Evolutionary conservation across 2,329 filamentous ascomycete species (phyloP).

Genomic region (Aspergillus pseudotamarii): DNA sequence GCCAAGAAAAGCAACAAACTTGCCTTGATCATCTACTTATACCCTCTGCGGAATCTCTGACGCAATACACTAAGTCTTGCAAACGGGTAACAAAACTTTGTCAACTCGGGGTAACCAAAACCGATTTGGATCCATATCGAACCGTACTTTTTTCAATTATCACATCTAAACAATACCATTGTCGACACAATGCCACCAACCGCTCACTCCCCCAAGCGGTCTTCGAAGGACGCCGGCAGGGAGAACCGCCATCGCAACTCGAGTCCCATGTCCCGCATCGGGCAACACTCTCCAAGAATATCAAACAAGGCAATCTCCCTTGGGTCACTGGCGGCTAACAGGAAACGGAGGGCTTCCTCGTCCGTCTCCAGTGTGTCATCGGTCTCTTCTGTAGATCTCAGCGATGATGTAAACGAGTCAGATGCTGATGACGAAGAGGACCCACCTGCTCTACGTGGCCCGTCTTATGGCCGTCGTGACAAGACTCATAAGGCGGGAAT

Average conservation of each 20-base stretch:
- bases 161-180: conserved; percentile 16
- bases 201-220: conserved; percentile 31
- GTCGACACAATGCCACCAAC: conserved; percentile 28
- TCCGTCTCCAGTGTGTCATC: conserved; percentile 43
- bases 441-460: conserved; percentile 42
- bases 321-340: conserved; percentile 26
- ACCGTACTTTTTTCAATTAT: not conserved
- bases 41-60: conserved; percentile 19
- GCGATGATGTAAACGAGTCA: conserved; percentile 40
- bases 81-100: conserved; percentile 26
- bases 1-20: conserved; percentile 12
- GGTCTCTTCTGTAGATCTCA: conserved; percentile 39
- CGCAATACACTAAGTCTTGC: conserved; percentile 21
- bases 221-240: conserved; percentile 30
- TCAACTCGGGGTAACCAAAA: conserved; percentile 2
- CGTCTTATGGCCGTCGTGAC: conserved; percentile 44
- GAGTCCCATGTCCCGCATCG: conserved; percentile 26
- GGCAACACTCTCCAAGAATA: conserved; percentile 29
- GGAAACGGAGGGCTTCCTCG: conserved; percentile 39
- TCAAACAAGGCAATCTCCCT: conserved; percentile 28
- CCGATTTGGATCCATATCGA: not conserved
- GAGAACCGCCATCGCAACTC: conserved; percentile 24
- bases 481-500: conserved; percentile 46
- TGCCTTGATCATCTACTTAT: conserved; percentile 6
- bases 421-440: conserved; percentile 49